Evolutionary conservation across 805 yeast genomes (phyloP).

Genomic region (Candida maltosa): DNA sequence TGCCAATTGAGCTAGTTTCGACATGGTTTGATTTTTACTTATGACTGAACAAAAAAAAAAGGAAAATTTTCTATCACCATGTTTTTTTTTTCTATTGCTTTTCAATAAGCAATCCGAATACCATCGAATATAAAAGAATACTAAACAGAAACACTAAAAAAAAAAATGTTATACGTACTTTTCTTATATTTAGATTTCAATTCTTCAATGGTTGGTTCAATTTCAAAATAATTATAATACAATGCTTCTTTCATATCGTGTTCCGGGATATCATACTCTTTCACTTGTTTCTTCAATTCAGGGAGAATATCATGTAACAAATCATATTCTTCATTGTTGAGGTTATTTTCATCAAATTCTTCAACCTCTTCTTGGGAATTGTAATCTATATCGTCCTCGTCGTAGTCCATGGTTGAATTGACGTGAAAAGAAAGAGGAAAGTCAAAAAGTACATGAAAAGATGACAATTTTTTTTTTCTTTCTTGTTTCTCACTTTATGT

Average conservation of each 20-base stretch:
- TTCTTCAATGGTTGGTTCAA: conserved; percentile 50
- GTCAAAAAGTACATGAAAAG: too few relatives aligned
- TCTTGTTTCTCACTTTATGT: background rate
- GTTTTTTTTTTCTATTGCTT: conserved; percentile 1
- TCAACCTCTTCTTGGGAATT: conserved; percentile 14
- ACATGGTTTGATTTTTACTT: conserved; percentile 10
- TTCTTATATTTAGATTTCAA: conserved; percentile 33
- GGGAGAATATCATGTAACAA: conserved; percentile 45
- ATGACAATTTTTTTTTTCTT: background rate
- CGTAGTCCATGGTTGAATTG: conserved; percentile 8
- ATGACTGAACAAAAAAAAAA: too few relatives aligned
- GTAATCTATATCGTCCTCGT: conserved; percentile 12
- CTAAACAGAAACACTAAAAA: conserved; percentile 6
- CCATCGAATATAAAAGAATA: background rate
- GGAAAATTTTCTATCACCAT: conserved; percentile 1
- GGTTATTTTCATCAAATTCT: conserved; percentile 35
- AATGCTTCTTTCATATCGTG: conserved; percentile 53
- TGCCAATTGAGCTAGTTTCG: conserved; percentile 25
- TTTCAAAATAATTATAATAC: conserved; percentile 56
- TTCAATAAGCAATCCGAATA: background rate
- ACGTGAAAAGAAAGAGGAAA: background rate
- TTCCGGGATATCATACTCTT: conserved; percentile 42
- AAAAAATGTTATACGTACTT: conserved; percentile 42
- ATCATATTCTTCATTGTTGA: conserved; percentile 39
- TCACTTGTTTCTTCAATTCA: conserved; percentile 31